Evolutionary conservation across 768 basidiomycete genomes (phyloP), one percentile per base, ranked within the genome.

Genomic region (Fomitopsis pulvina): DNA sequence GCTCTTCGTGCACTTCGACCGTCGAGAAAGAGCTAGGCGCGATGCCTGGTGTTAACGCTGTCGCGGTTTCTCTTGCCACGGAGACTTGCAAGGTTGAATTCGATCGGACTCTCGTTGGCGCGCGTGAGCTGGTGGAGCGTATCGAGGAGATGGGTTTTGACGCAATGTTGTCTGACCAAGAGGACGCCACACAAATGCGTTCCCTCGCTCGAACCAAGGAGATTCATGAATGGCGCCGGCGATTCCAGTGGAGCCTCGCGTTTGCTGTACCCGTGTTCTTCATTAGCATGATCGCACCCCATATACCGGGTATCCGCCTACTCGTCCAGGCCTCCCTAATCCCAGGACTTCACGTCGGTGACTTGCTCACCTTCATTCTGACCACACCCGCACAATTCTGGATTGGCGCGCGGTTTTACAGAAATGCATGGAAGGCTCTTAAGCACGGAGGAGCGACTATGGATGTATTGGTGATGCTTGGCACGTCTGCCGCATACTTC

Each of bases 251-350:
- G 74, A 80, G 84, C 63, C 55, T 85, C 25, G 59, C 70, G 8
- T 95, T 99, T 61, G 92, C 92, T 45, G 54, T 94, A 0, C 96
- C 96, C n/a, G 92, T 94, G 34, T 97, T 98, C 70, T 80, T 96
- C 65, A 70, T 98, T 47, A 75, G 78, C 52, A 98, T 98, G 94
- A 63, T 97, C 45, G 78, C 80, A 27, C 83, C 81, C 2, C 81
- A 74, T 57, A 75, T 93, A 41, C 71, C 77, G 28, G 77, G 79
- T 52, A 63, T 93, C 49, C 75, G 67, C 28, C 64, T 72, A 2
- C 45, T 93, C 37, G 65, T 83, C 55, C 66, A 66, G 16, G 68
- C 63, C 61, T 71, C 69, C 28, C 54, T 92, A 10, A 71, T 80
- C 52, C 76, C 73, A 38, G 88, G 84, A 30, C 68, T 97, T 29